Percentiles rank a stretch among this genome's conserved stretches.
These are phyloP conservation scores for Cyclotella cryptica DNA, from an alignment of 108 stramenopile genomes.

Conservation along the genomic window DNA sequence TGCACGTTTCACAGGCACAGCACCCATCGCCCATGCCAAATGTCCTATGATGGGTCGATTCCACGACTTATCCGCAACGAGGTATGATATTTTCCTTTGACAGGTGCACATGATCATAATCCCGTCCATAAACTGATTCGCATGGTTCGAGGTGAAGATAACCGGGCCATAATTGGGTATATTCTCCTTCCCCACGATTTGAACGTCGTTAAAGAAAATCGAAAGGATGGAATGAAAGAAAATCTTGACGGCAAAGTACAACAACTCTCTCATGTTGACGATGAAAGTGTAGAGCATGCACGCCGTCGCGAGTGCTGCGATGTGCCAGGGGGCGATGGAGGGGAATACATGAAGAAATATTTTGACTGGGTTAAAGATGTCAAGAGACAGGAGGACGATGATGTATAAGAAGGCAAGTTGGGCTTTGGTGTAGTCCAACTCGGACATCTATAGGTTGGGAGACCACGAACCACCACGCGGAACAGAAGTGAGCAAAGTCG, in stretches of 20 bases:
- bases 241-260: constrained; percentile 85
- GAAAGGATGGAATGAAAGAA: constrained; percentile 88
- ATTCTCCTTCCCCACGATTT: constrained; percentile 90
- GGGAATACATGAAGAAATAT: constrained; percentile 89
- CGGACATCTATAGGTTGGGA: constrained; percentile 50
- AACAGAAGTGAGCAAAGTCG: not conserved
- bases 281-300: constrained; percentile 82
- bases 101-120: constrained; percentile 91
- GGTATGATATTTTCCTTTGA: constrained; percentile 87
- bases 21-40: constrained; percentile 92
- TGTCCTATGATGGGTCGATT: constrained; percentile 91
- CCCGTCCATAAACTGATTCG: constrained; percentile 98
- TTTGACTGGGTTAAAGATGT: constrained; percentile 93
- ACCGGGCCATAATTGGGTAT: constrained; percentile 93
- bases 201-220: constrained; percentile 90
- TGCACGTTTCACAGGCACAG: constrained; percentile 93
- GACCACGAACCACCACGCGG: not conserved
- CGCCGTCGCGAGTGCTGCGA: constrained; percentile 67
- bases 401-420: constrained; percentile 84
- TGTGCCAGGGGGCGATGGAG: constrained; percentile 77
- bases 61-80: constrained; percentile 95
- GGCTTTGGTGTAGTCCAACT: constrained; percentile 84
- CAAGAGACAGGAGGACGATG: constrained; percentile 84
- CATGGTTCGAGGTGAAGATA: constrained; percentile 96
- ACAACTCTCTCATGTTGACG: constrained; percentile 78